Percentiles rank a stretch among this genome's conserved stretches.
phyloP scores from a whole-genome alignment of 2,329 filamentous ascomycete genomes.

The Diaporthe vaccinii region DNA sequence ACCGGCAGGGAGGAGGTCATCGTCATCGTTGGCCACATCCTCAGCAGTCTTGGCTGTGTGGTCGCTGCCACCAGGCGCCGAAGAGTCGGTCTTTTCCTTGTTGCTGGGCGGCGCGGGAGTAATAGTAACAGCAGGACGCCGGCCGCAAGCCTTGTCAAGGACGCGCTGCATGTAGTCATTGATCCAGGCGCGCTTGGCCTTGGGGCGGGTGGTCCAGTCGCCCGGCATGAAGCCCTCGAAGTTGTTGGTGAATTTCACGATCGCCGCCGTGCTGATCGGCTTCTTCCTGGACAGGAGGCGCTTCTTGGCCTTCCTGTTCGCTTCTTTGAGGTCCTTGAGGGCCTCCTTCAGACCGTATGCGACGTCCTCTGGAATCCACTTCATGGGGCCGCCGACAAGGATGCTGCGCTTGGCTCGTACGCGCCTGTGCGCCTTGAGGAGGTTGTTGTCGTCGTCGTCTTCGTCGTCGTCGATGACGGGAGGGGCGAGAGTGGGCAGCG shows the following conservation, averaged over 20 bases:
- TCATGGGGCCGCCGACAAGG: neutral
- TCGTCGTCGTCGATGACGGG: neutral
- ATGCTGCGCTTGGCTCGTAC: neutral
- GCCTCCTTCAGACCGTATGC: neutral
- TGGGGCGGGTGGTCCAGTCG: neutral
- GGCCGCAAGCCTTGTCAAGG: neutral
- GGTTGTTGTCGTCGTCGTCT: neutral
- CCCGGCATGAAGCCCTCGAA: neutral
- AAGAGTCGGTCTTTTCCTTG: accelerated
- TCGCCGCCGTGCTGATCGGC: neutral
- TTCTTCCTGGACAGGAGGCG: slow-evolving; percentile 3
- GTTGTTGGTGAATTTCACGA: neutral
- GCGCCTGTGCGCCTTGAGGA: neutral
- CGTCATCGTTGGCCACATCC: neutral
- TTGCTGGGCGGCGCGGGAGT: neutral
- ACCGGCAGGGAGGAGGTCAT: neutral
- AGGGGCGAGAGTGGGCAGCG: neutral
- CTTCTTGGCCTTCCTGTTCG: slow-evolving; percentile 17
- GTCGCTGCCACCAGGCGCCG: too few relatives aligned
- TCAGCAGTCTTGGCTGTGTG: neutral
- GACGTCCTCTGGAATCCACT: slow-evolving; percentile 4
- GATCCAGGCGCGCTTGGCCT: neutral
- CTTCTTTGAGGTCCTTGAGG: neutral
- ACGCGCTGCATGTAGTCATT: neutral
- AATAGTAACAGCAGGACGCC: neutral